These are phyloP conservation scores for Musa balbisiana DNA, from an alignment of 202 grass and related monocot species.

Conservation along the genomic window DNA sequence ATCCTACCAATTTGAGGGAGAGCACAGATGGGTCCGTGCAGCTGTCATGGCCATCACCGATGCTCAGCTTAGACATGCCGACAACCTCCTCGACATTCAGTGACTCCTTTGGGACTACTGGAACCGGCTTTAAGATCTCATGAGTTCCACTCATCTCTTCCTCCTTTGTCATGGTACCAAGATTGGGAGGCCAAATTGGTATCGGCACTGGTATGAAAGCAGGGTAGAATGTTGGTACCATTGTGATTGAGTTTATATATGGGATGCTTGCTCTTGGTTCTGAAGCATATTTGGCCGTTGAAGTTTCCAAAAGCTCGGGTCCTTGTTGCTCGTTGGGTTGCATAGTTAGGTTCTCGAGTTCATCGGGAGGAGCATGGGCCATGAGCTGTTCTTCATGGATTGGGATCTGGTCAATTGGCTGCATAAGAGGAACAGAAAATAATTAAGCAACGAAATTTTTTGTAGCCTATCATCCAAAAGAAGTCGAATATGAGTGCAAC, in stretches of 20 bases:
- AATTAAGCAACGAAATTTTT: background rate
- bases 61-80: conserved; percentile 77
- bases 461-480: background rate
- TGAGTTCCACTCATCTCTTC: conserved; percentile 31
- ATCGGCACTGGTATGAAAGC: conserved; percentile 28
- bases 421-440: conserved; percentile 26
- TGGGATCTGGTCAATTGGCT: conserved; percentile 53
- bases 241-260: conserved; percentile 2
- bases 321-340: conserved; percentile 27
- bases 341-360: conserved; percentile 33
- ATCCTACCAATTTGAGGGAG: conserved; percentile 54
- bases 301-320: conserved; percentile 33
- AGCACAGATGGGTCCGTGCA: conserved; percentile 49
- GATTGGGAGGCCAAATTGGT: conserved; percentile 29
- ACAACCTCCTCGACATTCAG: conserved; percentile 51
- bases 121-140: conserved; percentile 62
- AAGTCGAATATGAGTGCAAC: background rate
- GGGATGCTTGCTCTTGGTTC: conserved; percentile 24
- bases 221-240: conserved; percentile 37
- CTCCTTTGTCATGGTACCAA: conserved; percentile 9
- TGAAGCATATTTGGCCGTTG: conserved; percentile 9
- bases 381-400: conserved; percentile 29
- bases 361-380: conserved; percentile 29
- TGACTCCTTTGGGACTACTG: conserved; percentile 45
- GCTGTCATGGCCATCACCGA: conserved; percentile 37